Percentiles rank a stretch among this genome's conserved stretches.
phyloP scores from a whole-genome alignment of 352 stramenopile species.

The Phytopythium kandeliae region DNA sequence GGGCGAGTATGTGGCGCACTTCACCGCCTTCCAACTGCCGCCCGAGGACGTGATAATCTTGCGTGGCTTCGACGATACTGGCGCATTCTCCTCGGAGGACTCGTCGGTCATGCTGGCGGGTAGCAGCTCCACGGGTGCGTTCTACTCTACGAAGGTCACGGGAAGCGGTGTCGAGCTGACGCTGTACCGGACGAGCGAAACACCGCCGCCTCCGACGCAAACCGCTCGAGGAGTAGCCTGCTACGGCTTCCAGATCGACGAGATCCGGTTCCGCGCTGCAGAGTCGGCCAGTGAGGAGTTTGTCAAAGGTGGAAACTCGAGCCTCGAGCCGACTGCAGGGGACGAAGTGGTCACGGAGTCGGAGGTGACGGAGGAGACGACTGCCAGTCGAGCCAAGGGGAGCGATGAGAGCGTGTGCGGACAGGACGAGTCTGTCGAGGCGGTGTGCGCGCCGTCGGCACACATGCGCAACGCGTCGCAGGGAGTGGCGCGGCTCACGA shows the following conservation, averaged over 20 bases:
- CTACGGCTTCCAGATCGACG: constrained; percentile 44
- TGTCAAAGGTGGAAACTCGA: background rate
- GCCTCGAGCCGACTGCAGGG: background rate
- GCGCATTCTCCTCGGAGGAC: background rate
- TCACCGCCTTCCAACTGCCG: constrained; percentile 46
- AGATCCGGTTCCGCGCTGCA: constrained; percentile 33
- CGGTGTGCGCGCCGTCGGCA: constrained; percentile 39
- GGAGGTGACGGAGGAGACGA: constrained; percentile 9
- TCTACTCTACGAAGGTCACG: constrained; percentile 45
- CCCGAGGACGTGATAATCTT: constrained; percentile 40
- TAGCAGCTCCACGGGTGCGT: constrained; percentile 42
- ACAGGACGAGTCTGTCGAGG: constrained; percentile 57
- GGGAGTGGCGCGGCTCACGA: constrained; percentile 54
- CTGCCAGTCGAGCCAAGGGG: too few species aligned
- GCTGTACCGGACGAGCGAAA: constrained; percentile 21
- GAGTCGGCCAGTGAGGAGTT: background rate
- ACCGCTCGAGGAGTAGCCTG: constrained; percentile 15
- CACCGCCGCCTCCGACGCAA: constrained; percentile 1
- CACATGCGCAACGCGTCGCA: constrained; percentile 38
- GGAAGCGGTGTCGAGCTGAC: constrained; percentile 42
- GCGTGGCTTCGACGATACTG: constrained; percentile 17
- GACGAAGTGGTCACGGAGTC: constrained; percentile 19
- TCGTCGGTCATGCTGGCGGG: constrained; percentile 21
- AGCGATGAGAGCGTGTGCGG: constrained; percentile 70
- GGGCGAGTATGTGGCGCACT: constrained; percentile 58